These are phyloP conservation scores for Tricholoma terreum DNA, from an alignment of 768 basidiomycete genomes.

Conservation along the genomic window DNA sequence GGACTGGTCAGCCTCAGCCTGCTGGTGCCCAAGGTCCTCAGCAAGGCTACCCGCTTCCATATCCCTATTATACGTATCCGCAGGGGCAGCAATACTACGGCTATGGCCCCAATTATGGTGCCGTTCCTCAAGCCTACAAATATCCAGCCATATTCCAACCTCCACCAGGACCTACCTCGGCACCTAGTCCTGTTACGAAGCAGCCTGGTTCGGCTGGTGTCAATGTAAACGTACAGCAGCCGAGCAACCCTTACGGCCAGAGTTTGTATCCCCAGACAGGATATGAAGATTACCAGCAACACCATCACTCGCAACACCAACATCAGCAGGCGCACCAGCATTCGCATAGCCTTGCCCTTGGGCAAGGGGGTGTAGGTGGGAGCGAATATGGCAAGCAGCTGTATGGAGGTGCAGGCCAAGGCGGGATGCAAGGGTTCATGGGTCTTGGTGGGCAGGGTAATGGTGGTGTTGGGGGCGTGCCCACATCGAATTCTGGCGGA, in stretches of 20 bases:
- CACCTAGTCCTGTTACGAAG: conserved; percentile 63
- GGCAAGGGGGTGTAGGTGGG: conserved; percentile 38
- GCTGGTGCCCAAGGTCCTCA: conserved; percentile 61
- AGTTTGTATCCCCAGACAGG: conserved; percentile 59
- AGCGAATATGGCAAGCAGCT: conserved; percentile 44
- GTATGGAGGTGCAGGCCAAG: conserved; percentile 47
- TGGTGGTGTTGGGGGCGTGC: conserved; percentile 32
- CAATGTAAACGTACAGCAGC: conserved; percentile 43
- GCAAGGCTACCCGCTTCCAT: conserved; percentile 62
- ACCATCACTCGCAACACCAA: conserved; percentile 46
- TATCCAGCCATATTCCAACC: conserved; percentile 76
- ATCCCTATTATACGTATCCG: conserved; percentile 62
- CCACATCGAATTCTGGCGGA: conserved; percentile 42
- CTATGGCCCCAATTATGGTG: conserved; percentile 50
- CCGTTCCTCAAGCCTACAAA: conserved; percentile 69
- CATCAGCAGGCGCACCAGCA: conserved; percentile 53
- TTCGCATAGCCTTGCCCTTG: conserved; percentile 41
- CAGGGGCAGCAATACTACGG: conserved; percentile 76
- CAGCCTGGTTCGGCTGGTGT: conserved; percentile 53
- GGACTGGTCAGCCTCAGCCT: conserved; percentile 55
- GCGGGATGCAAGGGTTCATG: conserved; percentile 70
- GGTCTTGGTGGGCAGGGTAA: conserved; percentile 52
- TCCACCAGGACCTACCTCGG: conserved; percentile 64
- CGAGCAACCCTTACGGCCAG: conserved; percentile 59
- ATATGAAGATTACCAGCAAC: conserved; percentile 50